These are phyloP conservation scores for Kandelia obovata DNA, from an alignment of 345 rosid genomes.

Conservation along the genomic window DNA sequence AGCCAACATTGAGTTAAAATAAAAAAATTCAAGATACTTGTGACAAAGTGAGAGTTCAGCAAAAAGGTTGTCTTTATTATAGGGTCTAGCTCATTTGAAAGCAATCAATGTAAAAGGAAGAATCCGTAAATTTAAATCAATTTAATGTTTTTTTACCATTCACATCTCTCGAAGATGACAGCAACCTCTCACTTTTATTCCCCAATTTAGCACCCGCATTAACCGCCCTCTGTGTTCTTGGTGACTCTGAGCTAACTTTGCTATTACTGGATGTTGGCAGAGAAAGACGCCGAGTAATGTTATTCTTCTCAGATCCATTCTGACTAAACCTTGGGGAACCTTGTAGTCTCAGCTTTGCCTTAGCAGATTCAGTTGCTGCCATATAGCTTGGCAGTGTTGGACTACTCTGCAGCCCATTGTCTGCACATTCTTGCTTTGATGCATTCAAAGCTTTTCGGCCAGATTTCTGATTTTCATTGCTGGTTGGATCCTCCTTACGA, in stretches of 20 bases:
- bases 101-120: constrained; percentile 7
- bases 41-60: not conserved
- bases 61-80: not conserved
- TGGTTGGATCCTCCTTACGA: constrained; percentile 41
- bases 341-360: constrained; percentile 81
- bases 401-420: constrained; percentile 61
- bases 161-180: constrained; percentile 50
- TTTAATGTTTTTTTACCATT: constrained; percentile 41
- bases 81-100: not conserved
- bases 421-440: constrained; percentile 55
- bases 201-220: constrained; percentile 51
- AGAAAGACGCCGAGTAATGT: constrained; percentile 60
- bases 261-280: constrained; percentile 60
- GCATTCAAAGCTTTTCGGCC: constrained; percentile 44
- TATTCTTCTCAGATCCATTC: constrained; percentile 57
- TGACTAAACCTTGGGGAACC: constrained; percentile 66
- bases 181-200: constrained; percentile 55
- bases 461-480: constrained; percentile 48
- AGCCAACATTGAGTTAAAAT: not conserved
- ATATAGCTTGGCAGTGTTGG: constrained; percentile 79
- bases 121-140: constrained; percentile 4
- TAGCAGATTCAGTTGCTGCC: constrained; percentile 90
- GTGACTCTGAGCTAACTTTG: constrained; percentile 67
- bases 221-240: constrained; percentile 60
- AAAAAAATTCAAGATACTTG: too few relatives aligned